These are phyloP conservation scores for Casaregolazyma suthepensis DNA, from an alignment of 1,139 yeast species.

Conservation along the genomic window DNA sequence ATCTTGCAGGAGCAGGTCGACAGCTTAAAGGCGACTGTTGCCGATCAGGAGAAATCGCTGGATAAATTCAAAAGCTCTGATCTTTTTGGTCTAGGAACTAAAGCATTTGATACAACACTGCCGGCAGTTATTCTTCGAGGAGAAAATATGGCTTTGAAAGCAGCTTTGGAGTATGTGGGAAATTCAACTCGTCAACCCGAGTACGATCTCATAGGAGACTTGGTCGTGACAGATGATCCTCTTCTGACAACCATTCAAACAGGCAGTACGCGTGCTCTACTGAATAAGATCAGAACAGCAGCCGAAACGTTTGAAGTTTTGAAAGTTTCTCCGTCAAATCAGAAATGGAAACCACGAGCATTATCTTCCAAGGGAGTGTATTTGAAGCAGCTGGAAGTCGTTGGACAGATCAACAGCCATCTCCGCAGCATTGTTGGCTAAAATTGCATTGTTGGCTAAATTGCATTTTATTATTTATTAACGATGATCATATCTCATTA, in stretches of 20 bases:
- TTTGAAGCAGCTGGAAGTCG: not conserved
- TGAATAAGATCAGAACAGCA: not conserved
- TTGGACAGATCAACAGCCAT: not conserved
- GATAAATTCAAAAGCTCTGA: conserved; percentile 16
- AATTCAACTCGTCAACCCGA: not conserved
- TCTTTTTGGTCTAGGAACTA: conserved; percentile 13
- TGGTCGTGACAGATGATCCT: not conserved
- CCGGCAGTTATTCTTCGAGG: conserved; percentile 16
- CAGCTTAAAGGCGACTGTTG: conserved; percentile 21
- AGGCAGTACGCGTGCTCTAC: not conserved
- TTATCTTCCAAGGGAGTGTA: not conserved
- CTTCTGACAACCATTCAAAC: not conserved
- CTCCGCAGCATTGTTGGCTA: not conserved
- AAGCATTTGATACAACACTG: conserved; percentile 13
- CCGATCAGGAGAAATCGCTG: conserved; percentile 32
- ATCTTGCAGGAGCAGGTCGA: conserved; percentile 20
- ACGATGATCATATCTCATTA: not conserved
- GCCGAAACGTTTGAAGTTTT: not conserved
- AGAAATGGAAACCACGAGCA: not conserved
- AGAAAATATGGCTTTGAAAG: conserved; percentile 18
- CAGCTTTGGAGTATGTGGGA: conserved; percentile 8
- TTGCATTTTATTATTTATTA: not conserved
- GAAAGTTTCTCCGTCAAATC: not conserved
- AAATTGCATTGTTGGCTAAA: not conserved
- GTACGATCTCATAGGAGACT: not conserved